A percentile compares a stretch with the other conserved stretches of the same genome.
Conservation (phyloP, 495 filamentous ascomycete species). For the Podospora pseudoanserina region DNA sequence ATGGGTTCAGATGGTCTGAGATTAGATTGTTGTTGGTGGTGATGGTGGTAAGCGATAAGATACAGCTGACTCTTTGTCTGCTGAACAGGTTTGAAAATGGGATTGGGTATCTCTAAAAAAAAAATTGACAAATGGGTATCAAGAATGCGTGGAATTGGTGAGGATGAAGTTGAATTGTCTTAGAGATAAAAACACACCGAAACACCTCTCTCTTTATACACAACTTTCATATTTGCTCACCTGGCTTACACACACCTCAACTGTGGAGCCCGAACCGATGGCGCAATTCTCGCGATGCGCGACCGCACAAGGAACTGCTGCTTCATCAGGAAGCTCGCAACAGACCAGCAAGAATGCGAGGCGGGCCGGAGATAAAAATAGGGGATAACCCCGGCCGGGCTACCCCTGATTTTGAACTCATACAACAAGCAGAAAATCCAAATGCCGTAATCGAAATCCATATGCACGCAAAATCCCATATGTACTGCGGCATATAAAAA, state of each 20-base stretch:
- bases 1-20: background rate
- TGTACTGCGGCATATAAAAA: background rate
- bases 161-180: background rate
- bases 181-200: background rate
- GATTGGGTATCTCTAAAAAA: background rate
- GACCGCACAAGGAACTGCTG: background rate
- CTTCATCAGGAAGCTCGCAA: background rate
- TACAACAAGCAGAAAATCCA: background rate
- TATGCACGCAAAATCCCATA: background rate
- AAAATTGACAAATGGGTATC: background rate
- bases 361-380: background rate
- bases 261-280: constrained; percentile 1
- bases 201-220: background rate
- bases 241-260: background rate
- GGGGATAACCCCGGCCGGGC: background rate
- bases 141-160: background rate
- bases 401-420: background rate
- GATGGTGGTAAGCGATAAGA: background rate
- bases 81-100: background rate
- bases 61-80: background rate
- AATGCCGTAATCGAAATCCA: background rate
- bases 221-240: background rate
- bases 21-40: background rate
- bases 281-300: background rate
- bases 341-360: background rate